A percentile compares a stretch with the other conserved stretches of the same genome.
phyloP scores from a whole-genome alignment of 805 yeast genomes.

The Yamadazyma phyllophila region DNA sequence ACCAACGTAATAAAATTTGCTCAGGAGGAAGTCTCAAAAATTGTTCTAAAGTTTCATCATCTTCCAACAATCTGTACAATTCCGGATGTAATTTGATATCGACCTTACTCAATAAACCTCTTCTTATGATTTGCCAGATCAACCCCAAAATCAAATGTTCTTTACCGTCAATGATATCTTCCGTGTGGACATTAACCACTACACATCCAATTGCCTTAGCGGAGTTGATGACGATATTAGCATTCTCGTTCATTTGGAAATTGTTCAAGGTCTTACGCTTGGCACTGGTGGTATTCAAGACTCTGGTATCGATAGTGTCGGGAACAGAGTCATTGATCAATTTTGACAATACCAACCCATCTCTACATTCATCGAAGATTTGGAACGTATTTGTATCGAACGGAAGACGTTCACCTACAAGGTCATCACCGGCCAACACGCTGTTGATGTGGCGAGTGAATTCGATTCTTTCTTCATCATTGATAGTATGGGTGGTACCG shows the following conservation, averaged over 20 bases:
- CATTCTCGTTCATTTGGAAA: conserved; percentile 95
- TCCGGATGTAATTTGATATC: conserved; percentile 97
- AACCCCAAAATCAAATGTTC: conserved; percentile 89
- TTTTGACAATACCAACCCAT: conserved; percentile 89
- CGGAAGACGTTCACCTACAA: conserved; percentile 82
- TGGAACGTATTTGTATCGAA: conserved; percentile 93
- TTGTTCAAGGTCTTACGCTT: conserved; percentile 79
- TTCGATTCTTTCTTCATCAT: conserved; percentile 94
- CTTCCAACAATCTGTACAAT: conserved; percentile 88
- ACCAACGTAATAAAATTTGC: conserved; percentile 95
- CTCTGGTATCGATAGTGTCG: conserved; percentile 97
- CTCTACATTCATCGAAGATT: conserved; percentile 93
- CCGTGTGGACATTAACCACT: conserved; percentile 96
- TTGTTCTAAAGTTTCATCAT: conserved; percentile 96
- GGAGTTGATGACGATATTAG: conserved; percentile 95
- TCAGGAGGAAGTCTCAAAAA: conserved; percentile 96
- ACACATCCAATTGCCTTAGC: conserved; percentile 99
- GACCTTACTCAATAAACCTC: conserved; percentile 91
- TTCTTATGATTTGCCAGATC: conserved; percentile 96
- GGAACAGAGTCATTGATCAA: conserved; percentile 97
- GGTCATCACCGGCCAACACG: conserved; percentile 84
- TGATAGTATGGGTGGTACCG: conserved; percentile 93
- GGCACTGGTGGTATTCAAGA: conserved; percentile 77
- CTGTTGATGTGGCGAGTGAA: conserved; percentile 95
- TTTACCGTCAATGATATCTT: conserved; percentile 91